Percentiles rank a stretch among this genome's conserved stretches.
phyloP scores from a whole-genome alignment of 768 basidiomycete species.

The Pleurotus platypus region DNA sequence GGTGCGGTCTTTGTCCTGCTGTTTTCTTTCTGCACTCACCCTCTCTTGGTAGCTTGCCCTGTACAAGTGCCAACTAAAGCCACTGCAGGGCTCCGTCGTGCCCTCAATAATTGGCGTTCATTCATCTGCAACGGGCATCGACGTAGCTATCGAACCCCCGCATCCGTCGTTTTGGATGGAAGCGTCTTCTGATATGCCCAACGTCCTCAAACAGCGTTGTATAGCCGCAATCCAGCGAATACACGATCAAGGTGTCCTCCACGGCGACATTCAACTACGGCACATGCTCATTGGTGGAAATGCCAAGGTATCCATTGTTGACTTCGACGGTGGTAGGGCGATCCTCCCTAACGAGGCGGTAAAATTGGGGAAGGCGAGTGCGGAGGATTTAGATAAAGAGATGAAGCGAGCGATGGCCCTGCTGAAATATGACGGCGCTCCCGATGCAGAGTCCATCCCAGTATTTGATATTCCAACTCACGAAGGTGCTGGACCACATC shows the following conservation, averaged over 20 bases:
- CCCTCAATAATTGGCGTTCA: constrained; percentile 52
- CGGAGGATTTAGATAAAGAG: constrained; percentile 42
- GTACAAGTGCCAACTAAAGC: constrained; percentile 44
- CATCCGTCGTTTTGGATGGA: constrained; percentile 61
- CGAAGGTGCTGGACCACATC: not conserved
- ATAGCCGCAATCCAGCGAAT: constrained; percentile 47
- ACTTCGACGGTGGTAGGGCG: constrained; percentile 43
- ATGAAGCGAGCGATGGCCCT: constrained; percentile 55
- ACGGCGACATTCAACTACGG: constrained; percentile 42
- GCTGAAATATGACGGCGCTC: constrained; percentile 37
- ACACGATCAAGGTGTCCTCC: constrained; percentile 44
- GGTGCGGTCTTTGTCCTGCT: not conserved
- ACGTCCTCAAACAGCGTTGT: constrained; percentile 46
- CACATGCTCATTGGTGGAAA: constrained; percentile 56
- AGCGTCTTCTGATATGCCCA: constrained; percentile 55
- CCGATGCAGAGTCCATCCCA: not conserved
- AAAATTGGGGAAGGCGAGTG: constrained; percentile 30
- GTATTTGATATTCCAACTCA: not conserved
- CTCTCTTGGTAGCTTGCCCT: constrained; percentile 40
- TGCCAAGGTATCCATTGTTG: constrained; percentile 48
- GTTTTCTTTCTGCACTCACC: not conserved
- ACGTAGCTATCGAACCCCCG: constrained; percentile 50
- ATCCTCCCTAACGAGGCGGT: constrained; percentile 22
- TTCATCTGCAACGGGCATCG: constrained; percentile 31
- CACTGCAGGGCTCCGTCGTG: constrained; percentile 50